Conservation (phyloP, 176 grass and related monocot species). For the Aegilops tauschii region DNA sequence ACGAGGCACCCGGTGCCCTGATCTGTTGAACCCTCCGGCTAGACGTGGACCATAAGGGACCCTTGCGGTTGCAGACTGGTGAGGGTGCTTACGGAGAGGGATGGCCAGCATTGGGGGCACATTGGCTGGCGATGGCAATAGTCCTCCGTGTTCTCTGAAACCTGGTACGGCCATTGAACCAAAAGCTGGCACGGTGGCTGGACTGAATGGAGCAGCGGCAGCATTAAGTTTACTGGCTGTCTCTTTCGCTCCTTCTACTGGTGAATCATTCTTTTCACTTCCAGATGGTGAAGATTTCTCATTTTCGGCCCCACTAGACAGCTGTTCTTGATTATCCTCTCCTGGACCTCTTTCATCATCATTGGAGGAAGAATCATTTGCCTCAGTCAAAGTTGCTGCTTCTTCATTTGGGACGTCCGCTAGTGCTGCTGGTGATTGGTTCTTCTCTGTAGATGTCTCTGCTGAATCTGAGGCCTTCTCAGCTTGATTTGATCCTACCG, state of each 20-base stretch:
- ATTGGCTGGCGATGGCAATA: slow-evolving; percentile 81
- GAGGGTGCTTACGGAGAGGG: slow-evolving; percentile 85
- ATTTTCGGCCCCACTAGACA: slow-evolving; percentile 68
- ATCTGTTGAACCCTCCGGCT: slow-evolving; percentile 83
- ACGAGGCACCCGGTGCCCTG: slow-evolving; percentile 70
- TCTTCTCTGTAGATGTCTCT: slow-evolving; percentile 27
- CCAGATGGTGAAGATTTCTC: slow-evolving; percentile 66
- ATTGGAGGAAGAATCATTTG: slow-evolving; percentile 56
- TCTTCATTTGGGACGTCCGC: slow-evolving; percentile 42
- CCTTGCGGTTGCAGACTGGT: slow-evolving; percentile 94
- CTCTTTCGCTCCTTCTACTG: slow-evolving; percentile 48
- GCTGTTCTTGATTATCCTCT: slow-evolving; percentile 57
- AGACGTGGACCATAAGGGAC: slow-evolving; percentile 95
- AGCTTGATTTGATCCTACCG: slow-evolving; percentile 32
- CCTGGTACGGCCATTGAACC: slow-evolving; percentile 77
- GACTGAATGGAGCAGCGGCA: slow-evolving; percentile 87
- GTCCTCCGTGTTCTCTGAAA: slow-evolving; percentile 91
- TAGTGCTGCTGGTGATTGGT: slow-evolving; percentile 34
- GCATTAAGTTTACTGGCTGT: slow-evolving; percentile 81
- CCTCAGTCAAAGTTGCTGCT: slow-evolving; percentile 41
- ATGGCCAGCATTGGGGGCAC: slow-evolving; percentile 77
- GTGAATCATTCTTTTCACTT: slow-evolving; percentile 53
- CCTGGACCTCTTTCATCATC: slow-evolving; percentile 57
- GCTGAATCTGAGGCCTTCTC: slow-evolving; percentile 32
- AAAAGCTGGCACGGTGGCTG: slow-evolving; percentile 79